phyloP scores from a whole-genome alignment of 2,329 filamentous ascomycete genomes.

The Aspergillus quadricinctus region DNA sequence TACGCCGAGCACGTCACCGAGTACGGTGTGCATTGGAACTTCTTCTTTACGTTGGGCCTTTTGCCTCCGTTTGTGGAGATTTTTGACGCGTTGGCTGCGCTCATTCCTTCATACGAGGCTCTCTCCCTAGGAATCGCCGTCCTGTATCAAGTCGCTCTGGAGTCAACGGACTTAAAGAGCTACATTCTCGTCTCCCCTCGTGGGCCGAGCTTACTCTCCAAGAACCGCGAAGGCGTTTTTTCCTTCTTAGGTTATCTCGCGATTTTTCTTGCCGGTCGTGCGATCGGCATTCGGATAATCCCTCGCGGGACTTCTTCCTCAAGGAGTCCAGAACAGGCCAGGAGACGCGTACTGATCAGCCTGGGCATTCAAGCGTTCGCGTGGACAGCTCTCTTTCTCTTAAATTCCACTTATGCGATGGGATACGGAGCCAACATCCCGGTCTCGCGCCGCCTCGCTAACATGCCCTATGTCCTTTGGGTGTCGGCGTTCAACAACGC shows the following conservation, averaged over 20 bases:
- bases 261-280: conserved; percentile 88
- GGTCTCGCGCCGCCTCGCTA: conserved; percentile 85
- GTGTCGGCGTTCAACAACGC: conserved; percentile 82
- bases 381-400: conserved; percentile 67
- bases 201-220: conserved; percentile 67
- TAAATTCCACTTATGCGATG: conserved; percentile 64
- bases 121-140: conserved; percentile 66
- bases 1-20: conserved; percentile 97
- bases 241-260: conserved; percentile 91
- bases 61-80: conserved; percentile 84
- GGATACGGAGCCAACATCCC: conserved; percentile 61
- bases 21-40: conserved; percentile 99
- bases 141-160: conserved; percentile 70
- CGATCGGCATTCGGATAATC: conserved; percentile 73
- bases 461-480: conserved; percentile 91
- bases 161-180: conserved; percentile 71
- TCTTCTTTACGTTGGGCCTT: conserved; percentile 92
- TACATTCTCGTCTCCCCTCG: conserved; percentile 81
- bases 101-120: conserved; percentile 71
- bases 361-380: conserved; percentile 61
- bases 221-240: conserved; percentile 94
- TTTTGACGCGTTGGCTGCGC: conserved; percentile 66
- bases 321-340: conserved; percentile 41
- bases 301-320: conserved; percentile 53
- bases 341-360: conserved; percentile 57